Evolutionary conservation across 768 basidiomycete species (phyloP), one percentile per base, ranked within the genome.

Genomic region (Trametes cubensis): DNA sequence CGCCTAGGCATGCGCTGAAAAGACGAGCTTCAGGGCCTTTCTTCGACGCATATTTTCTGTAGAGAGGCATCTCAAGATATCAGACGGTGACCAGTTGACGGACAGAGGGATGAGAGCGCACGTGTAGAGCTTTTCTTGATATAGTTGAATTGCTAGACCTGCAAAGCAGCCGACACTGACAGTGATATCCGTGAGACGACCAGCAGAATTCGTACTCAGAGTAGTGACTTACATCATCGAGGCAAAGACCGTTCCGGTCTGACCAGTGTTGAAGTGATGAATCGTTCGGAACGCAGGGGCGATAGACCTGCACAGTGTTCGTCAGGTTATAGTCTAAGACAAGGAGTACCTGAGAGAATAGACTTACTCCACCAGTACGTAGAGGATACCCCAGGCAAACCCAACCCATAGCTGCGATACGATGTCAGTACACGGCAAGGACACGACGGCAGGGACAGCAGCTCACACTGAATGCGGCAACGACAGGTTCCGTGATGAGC

Each of bases 321-420:
- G 25, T 46, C 52, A 50, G 30, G 3, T 28, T 17, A 23, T 39
- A 40, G 20, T 25, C 46, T 40, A 38, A 26, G 15, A 60, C n/a
- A 25, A 13, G 42, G 10, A 48, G 53, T 20, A 38, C 40, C 20
- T 11, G 6, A 6, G 7, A 40, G 2, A 4, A 21, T 45, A 10
- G 38, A 57, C 66, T 46, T 67, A 87, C 85, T 84, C 83, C 30
- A 90, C 78, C 69, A 92, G 75, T 56, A 84, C 85, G 67, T 83
- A 94, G 21, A 87, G 71, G 6, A 91, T 82, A 0, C 91, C 91
- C 90, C 91, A 94, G 0, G 83, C 81, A 61, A 93, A 85, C 54
- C 86, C 85, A 30, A 86, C 75, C 88, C 87, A 88, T n/a, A 88
- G 69, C 86, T 90, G 71, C 13, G 34, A 14, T 23, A 42, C 2